Evolutionary conservation across 768 basidiomycete species (phyloP).

Genomic region (Cystobasidium tubakii): DNA sequence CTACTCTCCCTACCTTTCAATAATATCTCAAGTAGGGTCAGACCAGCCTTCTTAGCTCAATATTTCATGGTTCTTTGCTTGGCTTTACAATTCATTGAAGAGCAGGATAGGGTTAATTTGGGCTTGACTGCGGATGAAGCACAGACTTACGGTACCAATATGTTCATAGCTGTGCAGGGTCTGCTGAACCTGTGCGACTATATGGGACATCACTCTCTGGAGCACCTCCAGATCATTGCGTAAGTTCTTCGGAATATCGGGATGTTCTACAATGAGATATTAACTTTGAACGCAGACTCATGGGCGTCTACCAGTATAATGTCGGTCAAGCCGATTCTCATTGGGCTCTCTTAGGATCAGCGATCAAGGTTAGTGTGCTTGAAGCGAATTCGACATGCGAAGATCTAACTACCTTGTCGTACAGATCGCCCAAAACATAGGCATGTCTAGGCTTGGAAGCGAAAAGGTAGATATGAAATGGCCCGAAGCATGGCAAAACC

Average conservation of each 20-base stretch:
- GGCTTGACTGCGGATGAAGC: conserved; percentile 20
- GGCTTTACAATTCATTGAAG: conserved; percentile 26
- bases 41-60: conserved; percentile 22
- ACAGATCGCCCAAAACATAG: conserved; percentile 36
- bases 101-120: background rate
- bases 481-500: conserved; percentile 32
- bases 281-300: conserved; percentile 4
- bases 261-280: background rate
- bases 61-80: conserved; percentile 38
- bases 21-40: conserved; percentile 1
- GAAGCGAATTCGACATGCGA: no score
- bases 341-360: conserved; percentile 28
- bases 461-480: conserved; percentile 19
- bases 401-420: background rate
- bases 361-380: conserved; percentile 16
- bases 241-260: background rate
- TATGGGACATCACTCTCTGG: conserved; percentile 33
- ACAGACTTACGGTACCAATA: background rate
- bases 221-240: conserved; percentile 33
- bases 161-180: conserved; percentile 26
- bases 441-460: conserved; percentile 29
- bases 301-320: conserved; percentile 38
- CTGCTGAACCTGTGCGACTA: conserved; percentile 32
- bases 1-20: conserved; percentile 17
- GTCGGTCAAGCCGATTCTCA: conserved; percentile 37